These are phyloP conservation scores for Excoecaria cochinchinensis DNA, from an alignment of 345 rosid genomes.

Conservation along the genomic window DNA sequence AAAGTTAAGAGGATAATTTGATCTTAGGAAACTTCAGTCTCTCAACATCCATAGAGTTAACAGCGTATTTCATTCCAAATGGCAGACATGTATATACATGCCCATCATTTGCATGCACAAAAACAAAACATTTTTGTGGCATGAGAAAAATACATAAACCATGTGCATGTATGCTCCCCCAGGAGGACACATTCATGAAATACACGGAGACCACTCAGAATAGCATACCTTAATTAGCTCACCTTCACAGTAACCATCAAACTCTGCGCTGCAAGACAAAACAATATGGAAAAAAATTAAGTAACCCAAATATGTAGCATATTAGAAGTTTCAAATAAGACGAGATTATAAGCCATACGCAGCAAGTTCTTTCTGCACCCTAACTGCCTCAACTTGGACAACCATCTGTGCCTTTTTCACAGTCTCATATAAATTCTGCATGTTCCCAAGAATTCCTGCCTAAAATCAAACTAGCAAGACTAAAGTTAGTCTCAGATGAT, in stretches of 20 bases:
- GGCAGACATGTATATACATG: not conserved
- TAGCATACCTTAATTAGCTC: slow-evolving; percentile 83
- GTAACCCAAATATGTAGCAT: slow-evolving; percentile 20
- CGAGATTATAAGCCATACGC: slow-evolving; percentile 44
- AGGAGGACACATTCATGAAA: not conserved
- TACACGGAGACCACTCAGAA: not conserved
- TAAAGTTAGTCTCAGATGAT: slow-evolving; percentile 19
- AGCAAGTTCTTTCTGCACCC: slow-evolving; percentile 89
- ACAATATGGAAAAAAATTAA: slow-evolving; percentile 7
- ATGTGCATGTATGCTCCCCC: not conserved
- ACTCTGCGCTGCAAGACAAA: slow-evolving; percentile 70
- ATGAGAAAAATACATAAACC: not conserved
- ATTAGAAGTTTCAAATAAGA: slow-evolving; percentile 6
- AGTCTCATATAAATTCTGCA: slow-evolving; percentile 86
- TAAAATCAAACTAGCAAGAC: slow-evolving; percentile 33
- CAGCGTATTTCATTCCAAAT: not conserved
- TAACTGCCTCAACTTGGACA: slow-evolving; percentile 93
- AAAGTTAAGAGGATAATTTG: not conserved
- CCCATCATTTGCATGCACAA: not conserved
- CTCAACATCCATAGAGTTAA: not conserved
- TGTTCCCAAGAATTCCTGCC: slow-evolving; percentile 92
- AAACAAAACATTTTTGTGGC: not conserved
- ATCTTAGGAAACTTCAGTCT: not conserved
- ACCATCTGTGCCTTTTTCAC: slow-evolving; percentile 98
- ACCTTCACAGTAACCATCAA: slow-evolving; percentile 95